Conservation (phyloP, 176 grass and related monocot species). For the Oryza nivara region DNA sequence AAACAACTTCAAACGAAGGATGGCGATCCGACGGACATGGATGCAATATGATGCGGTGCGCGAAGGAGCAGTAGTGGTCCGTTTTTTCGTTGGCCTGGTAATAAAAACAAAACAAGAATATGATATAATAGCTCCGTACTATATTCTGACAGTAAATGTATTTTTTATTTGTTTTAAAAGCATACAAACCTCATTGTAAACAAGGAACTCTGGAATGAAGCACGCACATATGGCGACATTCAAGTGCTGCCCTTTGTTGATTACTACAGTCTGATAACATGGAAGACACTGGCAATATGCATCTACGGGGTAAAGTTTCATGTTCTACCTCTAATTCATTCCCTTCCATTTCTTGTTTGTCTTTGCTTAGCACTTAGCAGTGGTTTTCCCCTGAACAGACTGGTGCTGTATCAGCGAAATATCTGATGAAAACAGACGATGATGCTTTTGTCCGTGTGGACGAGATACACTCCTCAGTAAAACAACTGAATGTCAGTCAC, state of each 20-base stretch:
- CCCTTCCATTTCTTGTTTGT: slow-evolving; percentile 25
- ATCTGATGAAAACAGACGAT: slow-evolving; percentile 98
- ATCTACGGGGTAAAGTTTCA: slow-evolving; percentile 76
- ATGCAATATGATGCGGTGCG: slow-evolving; percentile 86
- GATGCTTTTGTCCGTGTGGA: slow-evolving; percentile 98
- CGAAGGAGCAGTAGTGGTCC: slow-evolving; percentile 56
- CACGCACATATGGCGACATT: slow-evolving; percentile 70
- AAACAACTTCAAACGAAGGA: slow-evolving; percentile 94
- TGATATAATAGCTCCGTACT: background rate
- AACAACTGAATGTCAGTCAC: slow-evolving; percentile 57
- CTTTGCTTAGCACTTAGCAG: slow-evolving; percentile 15
- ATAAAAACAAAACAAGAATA: slow-evolving; percentile 3
- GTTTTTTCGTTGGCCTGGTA: slow-evolving; percentile 97
- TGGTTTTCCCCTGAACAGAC: slow-evolving; percentile 48
- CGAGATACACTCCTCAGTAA: slow-evolving; percentile 66
- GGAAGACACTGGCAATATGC: slow-evolving; percentile 96
- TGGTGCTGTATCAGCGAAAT: slow-evolving; percentile 68
- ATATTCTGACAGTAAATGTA: background rate
- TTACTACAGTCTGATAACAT: slow-evolving; percentile 91
- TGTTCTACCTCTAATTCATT: slow-evolving; percentile 8
- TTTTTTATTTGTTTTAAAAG: slow-evolving; percentile 47
- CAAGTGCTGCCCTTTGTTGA: slow-evolving; percentile 83
- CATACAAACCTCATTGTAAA: slow-evolving; percentile 90
- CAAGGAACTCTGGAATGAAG: slow-evolving; percentile 87
- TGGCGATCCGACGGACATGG: slow-evolving; percentile 92